Evolutionary conservation across 495 filamentous ascomycete genomes (phyloP).

Genomic region (Hypoxylon fuscum): DNA sequence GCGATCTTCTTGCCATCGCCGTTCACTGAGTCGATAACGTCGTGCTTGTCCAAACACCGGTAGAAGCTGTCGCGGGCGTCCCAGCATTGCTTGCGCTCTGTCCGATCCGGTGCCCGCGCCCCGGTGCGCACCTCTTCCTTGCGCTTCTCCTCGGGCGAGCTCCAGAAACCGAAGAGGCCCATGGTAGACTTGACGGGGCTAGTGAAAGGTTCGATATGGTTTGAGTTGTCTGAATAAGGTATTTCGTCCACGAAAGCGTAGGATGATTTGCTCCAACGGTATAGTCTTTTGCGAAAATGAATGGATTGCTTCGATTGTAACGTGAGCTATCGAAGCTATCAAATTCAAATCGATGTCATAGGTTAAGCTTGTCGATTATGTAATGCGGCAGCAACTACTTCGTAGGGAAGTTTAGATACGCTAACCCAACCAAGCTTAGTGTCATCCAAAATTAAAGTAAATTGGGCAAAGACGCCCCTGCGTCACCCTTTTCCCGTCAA

Average conservation of each 20-base stretch:
- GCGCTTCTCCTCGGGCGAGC: slow-evolving; percentile 57
- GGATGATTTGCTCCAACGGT: no score
- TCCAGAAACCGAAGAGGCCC: slow-evolving; percentile 56
- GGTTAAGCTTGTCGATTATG: slow-evolving; percentile 16
- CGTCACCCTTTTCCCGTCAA: slow-evolving; percentile 30
- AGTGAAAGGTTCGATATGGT: no score
- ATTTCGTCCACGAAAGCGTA: no score
- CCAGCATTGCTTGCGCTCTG: slow-evolving; percentile 83
- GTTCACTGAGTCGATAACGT: slow-evolving; percentile 86
- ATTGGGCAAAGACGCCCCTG: slow-evolving; percentile 18
- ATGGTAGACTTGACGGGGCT: no score
- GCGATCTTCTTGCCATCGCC: slow-evolving; percentile 67
- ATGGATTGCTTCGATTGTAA: not conserved
- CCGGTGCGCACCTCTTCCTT: slow-evolving; percentile 64
- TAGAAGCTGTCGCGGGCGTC: slow-evolving; percentile 87
- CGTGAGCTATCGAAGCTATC: slow-evolving; percentile 24
- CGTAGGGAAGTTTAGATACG: not conserved
- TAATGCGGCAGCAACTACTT: slow-evolving; percentile 3
- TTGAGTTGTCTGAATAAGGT: no score
- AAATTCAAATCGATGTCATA: slow-evolving; percentile 9
- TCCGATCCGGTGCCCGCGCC: slow-evolving; percentile 78
- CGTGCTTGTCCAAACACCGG: slow-evolving; percentile 78
- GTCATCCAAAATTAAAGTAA: not conserved
- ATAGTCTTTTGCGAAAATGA: slow-evolving; percentile 11
- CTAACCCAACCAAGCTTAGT: slow-evolving; percentile 2